These are phyloP conservation scores for Scenedesmus sp. DNA, from an alignment of 163 green algal species.

Conservation along the genomic window DNA sequence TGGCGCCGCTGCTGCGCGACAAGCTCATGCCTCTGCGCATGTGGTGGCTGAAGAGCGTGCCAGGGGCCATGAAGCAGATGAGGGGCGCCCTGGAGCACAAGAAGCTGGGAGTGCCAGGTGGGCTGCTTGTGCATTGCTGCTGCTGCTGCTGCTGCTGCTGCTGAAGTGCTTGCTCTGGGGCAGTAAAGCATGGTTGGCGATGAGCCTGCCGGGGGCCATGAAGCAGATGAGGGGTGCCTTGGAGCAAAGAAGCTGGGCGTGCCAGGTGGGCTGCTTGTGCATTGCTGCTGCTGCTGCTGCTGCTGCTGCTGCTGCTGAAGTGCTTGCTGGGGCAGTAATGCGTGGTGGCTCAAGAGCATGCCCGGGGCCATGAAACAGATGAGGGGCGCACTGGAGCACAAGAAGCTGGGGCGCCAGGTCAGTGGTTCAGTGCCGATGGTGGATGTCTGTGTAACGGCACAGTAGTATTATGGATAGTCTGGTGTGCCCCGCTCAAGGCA, in stretches of 20 bases:
- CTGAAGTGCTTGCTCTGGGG: too few species aligned
- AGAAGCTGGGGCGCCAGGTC: constrained; percentile 37
- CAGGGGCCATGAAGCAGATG: constrained; percentile 49
- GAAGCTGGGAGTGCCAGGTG: constrained; percentile 35
- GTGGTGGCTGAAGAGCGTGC: constrained; percentile 58
- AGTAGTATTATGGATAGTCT: too few species aligned
- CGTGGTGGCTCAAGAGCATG: constrained; percentile 59
- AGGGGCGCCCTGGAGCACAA: constrained; percentile 39
- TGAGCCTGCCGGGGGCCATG: constrained; percentile 42
- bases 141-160: too few species aligned
- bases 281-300: too few species aligned
- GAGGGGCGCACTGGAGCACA: constrained; percentile 38
- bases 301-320: too few species aligned
- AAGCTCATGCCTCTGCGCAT: constrained; percentile 73
- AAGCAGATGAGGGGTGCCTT: too few species aligned
- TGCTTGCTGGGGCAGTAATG: neutral
- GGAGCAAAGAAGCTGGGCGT: too few species aligned
- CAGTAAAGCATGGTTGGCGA: constrained; percentile 51
- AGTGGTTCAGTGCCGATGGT: constrained; percentile 20
- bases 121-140: neutral
- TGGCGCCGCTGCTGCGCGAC: constrained; percentile 69
- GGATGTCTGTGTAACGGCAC: too few species aligned
- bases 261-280: too few species aligned
- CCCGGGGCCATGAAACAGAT: constrained; percentile 50
- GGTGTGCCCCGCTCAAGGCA: too few species aligned